Evolutionary conservation across 2,329 filamentous ascomycete species (phyloP), one percentile per base, ranked within the genome.

Genomic region (Lasiodiplodia sp.): DNA sequence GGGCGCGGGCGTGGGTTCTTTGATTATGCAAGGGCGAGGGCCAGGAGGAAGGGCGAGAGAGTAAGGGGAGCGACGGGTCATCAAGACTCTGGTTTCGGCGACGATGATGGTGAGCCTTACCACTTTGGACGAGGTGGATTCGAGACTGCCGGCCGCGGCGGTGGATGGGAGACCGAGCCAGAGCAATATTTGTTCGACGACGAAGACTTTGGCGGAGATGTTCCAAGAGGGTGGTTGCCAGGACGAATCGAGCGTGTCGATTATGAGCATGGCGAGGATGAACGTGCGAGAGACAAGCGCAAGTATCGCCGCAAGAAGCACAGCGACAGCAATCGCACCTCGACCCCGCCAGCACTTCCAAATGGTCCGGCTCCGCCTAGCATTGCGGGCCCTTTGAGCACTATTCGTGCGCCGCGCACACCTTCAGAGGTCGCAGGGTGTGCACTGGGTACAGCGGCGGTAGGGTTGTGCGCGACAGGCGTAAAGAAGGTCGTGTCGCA

Each of bases 401-500:
- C 21, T 3, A 25, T 60, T 25, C 37, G 57, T 7, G 18, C 38
- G 23, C 57, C 57, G 23, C 57, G 57, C 21, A 60, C 57, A 12
- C 57, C 57, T 10, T 63, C 44, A 16, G 40, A 63, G 28, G 37
- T 44, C 7, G 58, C 58, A 7, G 37, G 58, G 21, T 63, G 58
- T n/a, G 58, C 58, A 25, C 6, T 63, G 11, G 58, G 58, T 12
- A 44, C 44, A n/a, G 40, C 40, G 16, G 58, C 44, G 23, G 40
- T 51, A 28, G 58, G 58, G 11, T 12, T 63, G 40, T 63, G 58
- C 14, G 40, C 40, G 14, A 44, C 58, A 25, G 40, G 58, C 2
- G 58, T 63, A n/a, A 63, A 63, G 44, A 51, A 34, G 23, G 58
- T 51, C n/a, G 58, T 63, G 10, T 23, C 23, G 10, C 37, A 63